These are phyloP conservation scores for Boehmeria nivea DNA, from an alignment of 306 rosid species.

Conservation along the genomic window DNA sequence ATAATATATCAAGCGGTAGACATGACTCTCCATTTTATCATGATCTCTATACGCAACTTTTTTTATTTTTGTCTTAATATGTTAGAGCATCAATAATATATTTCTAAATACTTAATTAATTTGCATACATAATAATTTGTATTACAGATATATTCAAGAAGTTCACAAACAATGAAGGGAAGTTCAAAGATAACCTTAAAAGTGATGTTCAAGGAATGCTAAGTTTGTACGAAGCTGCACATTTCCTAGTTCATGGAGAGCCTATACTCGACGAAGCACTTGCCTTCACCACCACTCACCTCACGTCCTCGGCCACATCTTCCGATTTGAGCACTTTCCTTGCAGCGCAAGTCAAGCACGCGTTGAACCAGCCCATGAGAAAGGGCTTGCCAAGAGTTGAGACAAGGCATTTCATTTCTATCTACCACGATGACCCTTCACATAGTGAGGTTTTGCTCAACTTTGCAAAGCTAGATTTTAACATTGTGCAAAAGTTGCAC, in stretches of 20 bases:
- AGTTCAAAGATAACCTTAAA: not conserved
- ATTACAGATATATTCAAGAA: constrained; percentile 13
- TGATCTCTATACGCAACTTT: too few species aligned
- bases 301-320: not conserved
- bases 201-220: constrained; percentile 3
- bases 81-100: too few species aligned
- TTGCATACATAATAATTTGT: too few species aligned
- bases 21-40: too few species aligned
- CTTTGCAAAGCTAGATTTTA: constrained; percentile 26
- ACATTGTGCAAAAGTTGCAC: constrained; percentile 19
- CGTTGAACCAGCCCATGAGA: constrained; percentile 15
- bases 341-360: constrained; percentile 22
- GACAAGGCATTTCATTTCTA: constrained; percentile 9
- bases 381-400: constrained; percentile 16
- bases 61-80: too few species aligned
- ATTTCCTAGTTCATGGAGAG: not conserved
- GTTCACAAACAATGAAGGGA: constrained; percentile 20
- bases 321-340: not conserved
- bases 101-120: too few species aligned
- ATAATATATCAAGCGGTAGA: not conserved
- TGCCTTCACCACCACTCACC: constrained; percentile 3
- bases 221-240: constrained; percentile 5
- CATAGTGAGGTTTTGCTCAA: not conserved
- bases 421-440: constrained; percentile 8
- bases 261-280: constrained; percentile 20